Evolutionary conservation across 441 rosid species (phyloP).

Genomic region (Heliophila coronopifolia): DNA sequence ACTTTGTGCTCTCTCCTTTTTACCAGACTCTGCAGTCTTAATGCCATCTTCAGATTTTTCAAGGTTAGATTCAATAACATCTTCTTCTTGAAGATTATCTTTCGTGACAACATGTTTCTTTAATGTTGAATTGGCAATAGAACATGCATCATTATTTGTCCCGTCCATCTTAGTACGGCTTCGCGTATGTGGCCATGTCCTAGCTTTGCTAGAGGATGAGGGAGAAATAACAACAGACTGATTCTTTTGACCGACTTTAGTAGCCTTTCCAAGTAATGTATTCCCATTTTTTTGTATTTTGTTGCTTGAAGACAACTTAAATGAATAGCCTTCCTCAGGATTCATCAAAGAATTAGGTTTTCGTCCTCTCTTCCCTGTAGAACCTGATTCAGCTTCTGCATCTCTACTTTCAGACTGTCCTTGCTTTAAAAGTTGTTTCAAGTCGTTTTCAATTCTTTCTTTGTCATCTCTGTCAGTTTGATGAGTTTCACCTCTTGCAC

Average conservation of each 20-base stretch:
- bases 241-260: constrained; percentile 27
- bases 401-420: constrained; percentile 24
- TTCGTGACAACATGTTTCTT: constrained; percentile 29
- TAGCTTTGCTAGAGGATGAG: constrained; percentile 29
- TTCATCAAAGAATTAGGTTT: constrained; percentile 70
- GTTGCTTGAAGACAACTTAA: constrained; percentile 21
- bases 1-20: constrained; percentile 22
- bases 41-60: constrained; percentile 22
- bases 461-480: constrained; percentile 1
- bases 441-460: constrained; percentile 7
- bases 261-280: constrained; percentile 31
- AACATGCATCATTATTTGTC: constrained; percentile 23
- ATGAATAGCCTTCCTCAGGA: constrained; percentile 57
- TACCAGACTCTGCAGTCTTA: constrained; percentile 26
- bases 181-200: constrained; percentile 30
- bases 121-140: constrained; percentile 19
- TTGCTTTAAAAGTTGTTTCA: constrained; percentile 24
- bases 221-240: too few relatives aligned
- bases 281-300: constrained; percentile 23
- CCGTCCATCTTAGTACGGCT: constrained; percentile 31
- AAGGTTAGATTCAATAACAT: constrained; percentile 29
- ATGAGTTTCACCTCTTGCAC: constrained; percentile 22
- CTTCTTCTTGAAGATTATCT: constrained; percentile 30
- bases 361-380: constrained; percentile 48
- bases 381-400: constrained; percentile 28